Evolutionary conservation across 2,329 filamentous ascomycete genomes (phyloP), one percentile per base, ranked within the genome.

Genomic region (Aspergillus novofumigatus): DNA sequence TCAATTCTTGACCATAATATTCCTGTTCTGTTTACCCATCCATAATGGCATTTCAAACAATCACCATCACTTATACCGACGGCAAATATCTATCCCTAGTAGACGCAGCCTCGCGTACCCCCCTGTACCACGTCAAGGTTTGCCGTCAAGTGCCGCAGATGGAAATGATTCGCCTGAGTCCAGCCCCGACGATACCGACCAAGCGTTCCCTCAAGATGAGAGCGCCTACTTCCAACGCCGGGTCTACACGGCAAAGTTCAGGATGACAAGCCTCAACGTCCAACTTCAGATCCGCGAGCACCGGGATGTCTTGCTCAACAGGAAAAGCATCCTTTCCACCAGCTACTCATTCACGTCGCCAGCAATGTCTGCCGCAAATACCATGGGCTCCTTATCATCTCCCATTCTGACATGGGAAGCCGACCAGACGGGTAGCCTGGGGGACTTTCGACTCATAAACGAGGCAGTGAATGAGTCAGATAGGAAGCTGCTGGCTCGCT

Each of bases 141-240:
- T 29, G 52, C 21, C 35, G 52, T 6, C 45, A 57, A 9, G 38
- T 17, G 14, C 55, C 52, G 7, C 55, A 57, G 47, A 57, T 57
- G 52, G 32, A 57, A 26, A 8, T 57, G 51, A 29, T 57, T 14
- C 52, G 48, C 4, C 10, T 54, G 3, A n/a, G 7, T 6, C n/a
- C 20, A 3, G 32, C 14, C 32, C 32, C 32, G 14, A 38, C 5
- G 14, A 38, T 7, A 38, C 14, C 11, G 14, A 38, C 5, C 32
- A 17, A 38, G 14, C 32, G 14, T 38, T 38, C 7, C 32, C 32
- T 3, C 14, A 38, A 14, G 32, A 38, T 38, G 32, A 38, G 14
- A 38, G 6, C 32, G 32, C 6, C 32, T 38, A 38, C 32, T 38
- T 38, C 14, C 23, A 45, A 20, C 38, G 17, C 20, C 51, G 38